Evolutionary conservation across 129 eudicot genomes (phyloP).

Genomic region (Scalesia atractyloides): DNA sequence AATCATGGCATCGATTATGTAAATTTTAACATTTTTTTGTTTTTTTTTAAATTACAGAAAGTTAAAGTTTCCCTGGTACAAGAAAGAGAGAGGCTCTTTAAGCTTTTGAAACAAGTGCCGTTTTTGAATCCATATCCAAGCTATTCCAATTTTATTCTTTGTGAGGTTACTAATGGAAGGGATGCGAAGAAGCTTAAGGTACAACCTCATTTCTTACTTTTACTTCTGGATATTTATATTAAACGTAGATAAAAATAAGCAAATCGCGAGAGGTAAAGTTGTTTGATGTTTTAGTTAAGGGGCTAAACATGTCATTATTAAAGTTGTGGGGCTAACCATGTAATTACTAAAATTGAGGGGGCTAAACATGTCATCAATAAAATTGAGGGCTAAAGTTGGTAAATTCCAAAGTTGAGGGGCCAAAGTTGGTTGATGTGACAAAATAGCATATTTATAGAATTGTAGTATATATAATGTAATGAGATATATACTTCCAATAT

Average conservation of each 20-base stretch:
- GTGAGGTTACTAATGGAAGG: conserved; percentile 81
- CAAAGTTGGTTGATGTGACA: too few relatives aligned
- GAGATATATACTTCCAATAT: background rate
- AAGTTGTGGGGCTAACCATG: too few relatives aligned
- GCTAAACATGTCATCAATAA: too few relatives aligned
- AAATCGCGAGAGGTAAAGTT: too few relatives aligned
- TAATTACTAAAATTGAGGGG: too few relatives aligned
- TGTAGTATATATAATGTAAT: too few relatives aligned
- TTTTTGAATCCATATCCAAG: conserved; percentile 95
- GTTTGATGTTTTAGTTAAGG: too few relatives aligned
- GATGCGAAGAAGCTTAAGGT: conserved; percentile 99
- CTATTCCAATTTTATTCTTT: conserved; percentile 93
- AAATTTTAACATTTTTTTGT: background rate
- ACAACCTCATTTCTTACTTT: conserved; percentile 5
- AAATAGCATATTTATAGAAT: too few relatives aligned
- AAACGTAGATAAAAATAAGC: background rate
- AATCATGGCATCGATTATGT: background rate
- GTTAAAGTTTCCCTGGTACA: conserved; percentile 86
- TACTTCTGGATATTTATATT: conserved; percentile 2
- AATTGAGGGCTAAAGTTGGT: too few relatives aligned
- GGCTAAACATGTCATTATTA: too few relatives aligned
- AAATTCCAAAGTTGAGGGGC: too few relatives aligned
- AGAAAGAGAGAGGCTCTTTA: conserved; percentile 86
- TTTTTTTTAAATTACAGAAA: conserved; percentile 44
- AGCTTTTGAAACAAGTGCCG: conserved; percentile 79